Evolutionary conservation across 2,329 filamentous ascomycete genomes (phyloP).

Genomic region (Aaosphaeria arxii): DNA sequence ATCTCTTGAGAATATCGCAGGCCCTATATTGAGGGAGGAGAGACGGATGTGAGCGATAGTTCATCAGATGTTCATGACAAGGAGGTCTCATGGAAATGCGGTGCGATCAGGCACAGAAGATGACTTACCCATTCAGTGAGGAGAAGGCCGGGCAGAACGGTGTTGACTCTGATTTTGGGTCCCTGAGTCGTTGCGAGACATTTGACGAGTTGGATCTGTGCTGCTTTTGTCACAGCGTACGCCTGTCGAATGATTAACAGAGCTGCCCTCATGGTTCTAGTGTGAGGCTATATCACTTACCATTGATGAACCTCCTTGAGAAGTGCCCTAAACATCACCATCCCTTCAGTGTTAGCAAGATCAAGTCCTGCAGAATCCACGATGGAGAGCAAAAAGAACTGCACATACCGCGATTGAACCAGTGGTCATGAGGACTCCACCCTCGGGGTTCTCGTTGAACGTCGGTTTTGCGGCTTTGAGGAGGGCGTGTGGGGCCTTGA

Average conservation of each 20-base stretch:
- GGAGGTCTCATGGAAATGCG: background rate
- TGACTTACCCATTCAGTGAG: slow-evolving; percentile 51
- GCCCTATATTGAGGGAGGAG: slow-evolving; percentile 38
- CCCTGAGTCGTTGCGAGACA: slow-evolving; percentile 62
- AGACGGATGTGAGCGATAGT: background rate
- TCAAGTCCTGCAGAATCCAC: too few species aligned
- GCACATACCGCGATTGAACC: slow-evolving; percentile 56
- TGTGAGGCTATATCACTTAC: too few species aligned
- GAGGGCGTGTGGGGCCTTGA: slow-evolving; percentile 49
- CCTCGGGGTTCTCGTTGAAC: slow-evolving; percentile 61
- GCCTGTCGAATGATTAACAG: slow-evolving; percentile 34
- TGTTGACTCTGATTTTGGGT: slow-evolving; percentile 62
- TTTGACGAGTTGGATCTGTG: slow-evolving; percentile 65
- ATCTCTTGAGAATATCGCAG: slow-evolving; percentile 56
- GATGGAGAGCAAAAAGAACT: slow-evolving; percentile 6
- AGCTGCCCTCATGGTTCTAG: too few species aligned
- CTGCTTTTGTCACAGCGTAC: slow-evolving; percentile 76
- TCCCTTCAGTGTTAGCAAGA: background rate
- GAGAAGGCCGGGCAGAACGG: slow-evolving; percentile 62
- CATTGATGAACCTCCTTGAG: slow-evolving; percentile 57
- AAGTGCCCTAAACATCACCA: slow-evolving; percentile 39
- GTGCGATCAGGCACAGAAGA: background rate
- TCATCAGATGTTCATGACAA: background rate
- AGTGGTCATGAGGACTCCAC: slow-evolving; percentile 62
- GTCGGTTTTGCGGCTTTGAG: slow-evolving; percentile 57